These are phyloP conservation scores for Cladobotryum mycophilum DNA, from an alignment of 2,329 filamentous ascomycete genomes.

Conservation along the genomic window DNA sequence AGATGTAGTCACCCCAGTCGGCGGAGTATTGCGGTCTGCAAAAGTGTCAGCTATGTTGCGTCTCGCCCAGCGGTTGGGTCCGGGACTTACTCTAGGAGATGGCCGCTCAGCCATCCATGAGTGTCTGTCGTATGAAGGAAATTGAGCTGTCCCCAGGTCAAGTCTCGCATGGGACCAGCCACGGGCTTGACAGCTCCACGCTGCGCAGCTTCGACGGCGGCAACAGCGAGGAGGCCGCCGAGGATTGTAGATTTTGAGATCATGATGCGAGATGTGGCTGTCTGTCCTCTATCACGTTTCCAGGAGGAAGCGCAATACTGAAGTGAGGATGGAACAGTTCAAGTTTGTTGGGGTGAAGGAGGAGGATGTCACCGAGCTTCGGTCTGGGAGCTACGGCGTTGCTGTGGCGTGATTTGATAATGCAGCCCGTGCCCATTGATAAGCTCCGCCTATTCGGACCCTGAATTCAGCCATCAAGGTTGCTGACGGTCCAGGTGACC, in stretches of 20 bases:
- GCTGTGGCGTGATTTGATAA: too few relatives aligned
- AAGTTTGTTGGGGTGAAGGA: too few relatives aligned
- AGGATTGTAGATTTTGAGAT: constrained; percentile 15
- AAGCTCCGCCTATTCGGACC: too few relatives aligned
- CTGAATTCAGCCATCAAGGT: too few relatives aligned
- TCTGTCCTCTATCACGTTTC: background rate
- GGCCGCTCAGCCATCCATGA: constrained; percentile 92
- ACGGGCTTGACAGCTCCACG: constrained; percentile 74
- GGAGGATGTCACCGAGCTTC: too few relatives aligned
- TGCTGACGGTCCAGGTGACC: too few relatives aligned
- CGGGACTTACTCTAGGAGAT: constrained; percentile 71
- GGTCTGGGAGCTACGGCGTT: too few relatives aligned
- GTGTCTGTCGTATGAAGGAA: constrained; percentile 96
- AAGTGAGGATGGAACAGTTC: too few relatives aligned
- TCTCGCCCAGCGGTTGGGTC: background rate
- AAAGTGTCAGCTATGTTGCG: background rate
- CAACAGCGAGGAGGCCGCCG: constrained; percentile 27
- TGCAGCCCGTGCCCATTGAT: too few relatives aligned
- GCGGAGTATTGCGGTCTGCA: constrained; percentile 78
- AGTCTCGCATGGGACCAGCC: constrained; percentile 71
- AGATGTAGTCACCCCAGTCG: constrained; percentile 97
- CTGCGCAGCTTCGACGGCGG: constrained; percentile 52
- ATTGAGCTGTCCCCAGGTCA: constrained; percentile 92
- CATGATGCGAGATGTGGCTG: constrained; percentile 18
- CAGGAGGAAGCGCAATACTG: constrained; percentile 1